Conservation (phyloP, 2,329 filamentous ascomycete genomes). For the Furcasterigmium sp. region DNA sequence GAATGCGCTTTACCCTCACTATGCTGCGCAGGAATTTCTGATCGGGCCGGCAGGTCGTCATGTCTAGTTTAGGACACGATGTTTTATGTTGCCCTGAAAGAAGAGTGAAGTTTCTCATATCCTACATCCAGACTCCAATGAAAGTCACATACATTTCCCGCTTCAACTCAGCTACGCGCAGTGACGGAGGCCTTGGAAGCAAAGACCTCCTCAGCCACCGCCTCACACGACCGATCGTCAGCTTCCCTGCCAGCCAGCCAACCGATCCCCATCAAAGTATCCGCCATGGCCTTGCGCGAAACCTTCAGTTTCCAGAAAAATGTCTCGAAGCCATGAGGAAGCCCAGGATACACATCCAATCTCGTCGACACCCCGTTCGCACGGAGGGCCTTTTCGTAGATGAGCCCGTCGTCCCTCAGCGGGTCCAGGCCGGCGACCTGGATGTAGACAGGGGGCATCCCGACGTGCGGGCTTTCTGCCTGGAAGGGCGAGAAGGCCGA, state of each 20-base stretch:
- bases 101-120: too few relatives aligned
- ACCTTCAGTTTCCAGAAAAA: conserved; percentile 6
- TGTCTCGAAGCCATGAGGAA: conserved; percentile 9
- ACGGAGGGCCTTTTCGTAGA: conserved; percentile 42
- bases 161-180: too few relatives aligned
- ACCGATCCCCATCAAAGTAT: conserved; percentile 2
- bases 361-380: conserved; percentile 37
- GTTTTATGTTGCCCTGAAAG: too few relatives aligned
- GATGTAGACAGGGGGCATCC: conserved; percentile 40
- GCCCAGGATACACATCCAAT: conserved; percentile 22
- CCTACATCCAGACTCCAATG: too few relatives aligned
- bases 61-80: too few relatives aligned
- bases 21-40: too few relatives aligned
- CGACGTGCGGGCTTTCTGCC: conserved; percentile 19
- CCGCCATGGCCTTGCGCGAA: conserved; percentile 4
- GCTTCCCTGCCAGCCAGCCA: conserved; percentile 5
- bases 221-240: neutral
- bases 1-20: too few relatives aligned
- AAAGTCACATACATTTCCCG: too few relatives aligned
- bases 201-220: neutral
- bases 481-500: conserved; percentile 25
- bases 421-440: conserved; percentile 46
- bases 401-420: conserved; percentile 44
- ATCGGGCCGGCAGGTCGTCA: too few relatives aligned
- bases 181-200: too few relatives aligned